Evolutionary conservation across 106 monocot genomes (phyloP).

Genomic region (Dendrobium huoshanense): DNA sequence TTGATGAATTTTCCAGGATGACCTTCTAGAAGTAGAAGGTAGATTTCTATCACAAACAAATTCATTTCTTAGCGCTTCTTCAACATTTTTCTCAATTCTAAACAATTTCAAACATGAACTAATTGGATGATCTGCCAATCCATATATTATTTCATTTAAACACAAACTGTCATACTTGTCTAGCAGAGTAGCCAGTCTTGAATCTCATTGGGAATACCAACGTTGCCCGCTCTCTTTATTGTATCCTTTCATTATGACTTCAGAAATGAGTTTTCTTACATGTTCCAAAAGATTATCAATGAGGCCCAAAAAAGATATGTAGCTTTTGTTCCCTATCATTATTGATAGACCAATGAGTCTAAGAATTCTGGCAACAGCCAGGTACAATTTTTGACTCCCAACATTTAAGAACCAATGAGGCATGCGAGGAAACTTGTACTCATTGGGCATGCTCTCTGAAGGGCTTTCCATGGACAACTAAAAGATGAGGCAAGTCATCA

Average conservation of each 20-base stretch:
- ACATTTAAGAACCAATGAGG: constrained; percentile 86
- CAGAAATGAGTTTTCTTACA: constrained; percentile 52
- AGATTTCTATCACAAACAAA: too few relatives aligned
- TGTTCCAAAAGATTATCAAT: constrained; percentile 66
- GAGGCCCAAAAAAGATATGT: constrained; percentile 42
- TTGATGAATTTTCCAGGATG: too few relatives aligned
- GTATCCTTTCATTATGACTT: constrained; percentile 52
- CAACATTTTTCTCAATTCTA: constrained; percentile 3
- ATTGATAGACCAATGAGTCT: constrained; percentile 73
- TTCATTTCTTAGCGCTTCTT: too few relatives aligned
- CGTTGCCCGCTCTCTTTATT: constrained; percentile 48
- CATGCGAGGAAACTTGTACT: constrained; percentile 44
- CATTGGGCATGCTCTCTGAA: too few relatives aligned
- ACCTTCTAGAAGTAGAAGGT: too few relatives aligned
- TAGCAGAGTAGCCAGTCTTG: constrained; percentile 61
- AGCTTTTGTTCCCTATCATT: constrained; percentile 33
- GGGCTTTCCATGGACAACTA: background rate
- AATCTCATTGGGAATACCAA: constrained; percentile 56
- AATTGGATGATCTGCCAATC: constrained; percentile 46
- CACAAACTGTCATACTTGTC: constrained; percentile 75
- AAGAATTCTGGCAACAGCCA: constrained; percentile 65
- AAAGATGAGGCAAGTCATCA: constrained; percentile 18
- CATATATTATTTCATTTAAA: constrained; percentile 90
- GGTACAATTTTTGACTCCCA: constrained; percentile 66
- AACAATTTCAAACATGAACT: constrained; percentile 32